Percentiles rank a stretch among this genome's conserved stretches.
Evolutionary conservation across 306 rosid species (phyloP).

Genomic region (Rosa multiflora): DNA sequence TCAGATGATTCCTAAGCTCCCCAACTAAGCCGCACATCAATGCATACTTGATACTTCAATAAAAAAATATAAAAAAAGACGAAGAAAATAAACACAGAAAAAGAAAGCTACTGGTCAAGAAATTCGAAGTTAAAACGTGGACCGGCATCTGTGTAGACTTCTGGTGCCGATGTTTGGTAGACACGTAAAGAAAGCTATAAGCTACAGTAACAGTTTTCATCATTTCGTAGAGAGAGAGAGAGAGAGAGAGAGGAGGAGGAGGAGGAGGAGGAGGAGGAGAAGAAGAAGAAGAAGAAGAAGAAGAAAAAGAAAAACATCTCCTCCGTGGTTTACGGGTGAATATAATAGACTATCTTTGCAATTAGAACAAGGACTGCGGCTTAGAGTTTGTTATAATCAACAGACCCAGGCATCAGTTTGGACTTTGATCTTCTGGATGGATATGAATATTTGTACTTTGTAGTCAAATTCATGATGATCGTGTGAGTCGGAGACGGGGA

Average conservation of each 20-base stretch:
- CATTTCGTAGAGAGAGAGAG: no score
- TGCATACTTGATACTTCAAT: neutral
- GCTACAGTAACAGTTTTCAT: no score
- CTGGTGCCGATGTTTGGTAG: neutral
- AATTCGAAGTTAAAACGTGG: neutral
- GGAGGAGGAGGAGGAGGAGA: no score
- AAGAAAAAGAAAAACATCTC: no score
- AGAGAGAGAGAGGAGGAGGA: no score
- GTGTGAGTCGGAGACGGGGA: neutral
- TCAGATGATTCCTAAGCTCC: neutral
- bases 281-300: neutral
- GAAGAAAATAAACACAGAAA: neutral
- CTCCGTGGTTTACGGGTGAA: neutral
- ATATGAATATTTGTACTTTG: neutral
- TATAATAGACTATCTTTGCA: neutral
- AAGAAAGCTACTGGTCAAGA: neutral
- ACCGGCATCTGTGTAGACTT: neutral
- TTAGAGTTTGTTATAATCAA: neutral
- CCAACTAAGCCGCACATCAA: neutral
- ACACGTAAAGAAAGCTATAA: no score
- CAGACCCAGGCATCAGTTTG: neutral
- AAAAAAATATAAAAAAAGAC: neutral
- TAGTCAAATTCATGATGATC: neutral
- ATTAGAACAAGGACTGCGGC: constrained; percentile 16
- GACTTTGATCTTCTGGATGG: neutral